phyloP scores from a whole-genome alignment of 1,284 basidiomycete genomes.

The Puccinia horiana region DNA sequence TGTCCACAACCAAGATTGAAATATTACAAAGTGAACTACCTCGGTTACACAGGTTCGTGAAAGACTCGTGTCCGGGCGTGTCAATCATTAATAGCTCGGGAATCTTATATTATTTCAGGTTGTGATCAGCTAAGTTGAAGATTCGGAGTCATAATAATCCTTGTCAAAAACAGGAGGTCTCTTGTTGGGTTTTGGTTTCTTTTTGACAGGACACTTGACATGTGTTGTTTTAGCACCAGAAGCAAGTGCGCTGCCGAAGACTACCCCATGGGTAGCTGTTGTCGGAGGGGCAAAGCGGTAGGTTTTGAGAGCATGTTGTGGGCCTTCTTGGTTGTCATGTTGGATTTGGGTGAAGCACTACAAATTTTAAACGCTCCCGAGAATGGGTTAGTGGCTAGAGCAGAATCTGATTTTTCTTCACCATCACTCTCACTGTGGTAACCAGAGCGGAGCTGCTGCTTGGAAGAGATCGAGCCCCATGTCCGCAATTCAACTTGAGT shows the following conservation, averaged over 20 bases:
- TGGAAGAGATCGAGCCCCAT: conserved; percentile 8
- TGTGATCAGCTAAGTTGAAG: conserved; percentile 73
- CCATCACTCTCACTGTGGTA: conserved; percentile 43
- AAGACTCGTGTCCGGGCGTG: conserved; percentile 99
- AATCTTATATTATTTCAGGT: conserved; percentile 86
- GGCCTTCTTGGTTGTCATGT: neutral
- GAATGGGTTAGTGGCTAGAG: conserved; percentile 20
- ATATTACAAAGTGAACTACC: conserved; percentile 99
- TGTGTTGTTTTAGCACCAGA: conserved; percentile 21
- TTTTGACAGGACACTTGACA: conserved; percentile 4
- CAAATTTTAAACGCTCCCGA: conserved; percentile 31
- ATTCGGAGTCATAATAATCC: conserved; percentile 22
- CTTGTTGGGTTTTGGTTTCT: neutral
- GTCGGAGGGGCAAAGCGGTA: neutral
- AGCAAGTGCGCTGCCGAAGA: conserved; percentile 18
- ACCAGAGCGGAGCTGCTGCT: conserved; percentile 18
- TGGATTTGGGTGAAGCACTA: conserved; percentile 1
- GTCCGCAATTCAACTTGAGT: conserved; percentile 33
- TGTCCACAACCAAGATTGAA: conserved; percentile 97
- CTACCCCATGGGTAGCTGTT: neutral
- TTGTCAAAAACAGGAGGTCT: neutral
- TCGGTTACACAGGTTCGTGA: conserved; percentile 93
- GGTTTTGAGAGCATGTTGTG: neutral
- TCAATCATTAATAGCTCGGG: conserved; percentile 96
- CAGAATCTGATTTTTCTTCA: neutral